These are phyloP conservation scores for Camelina laxa DNA, from an alignment of 345 rosid genomes.

Conservation along the genomic window DNA sequence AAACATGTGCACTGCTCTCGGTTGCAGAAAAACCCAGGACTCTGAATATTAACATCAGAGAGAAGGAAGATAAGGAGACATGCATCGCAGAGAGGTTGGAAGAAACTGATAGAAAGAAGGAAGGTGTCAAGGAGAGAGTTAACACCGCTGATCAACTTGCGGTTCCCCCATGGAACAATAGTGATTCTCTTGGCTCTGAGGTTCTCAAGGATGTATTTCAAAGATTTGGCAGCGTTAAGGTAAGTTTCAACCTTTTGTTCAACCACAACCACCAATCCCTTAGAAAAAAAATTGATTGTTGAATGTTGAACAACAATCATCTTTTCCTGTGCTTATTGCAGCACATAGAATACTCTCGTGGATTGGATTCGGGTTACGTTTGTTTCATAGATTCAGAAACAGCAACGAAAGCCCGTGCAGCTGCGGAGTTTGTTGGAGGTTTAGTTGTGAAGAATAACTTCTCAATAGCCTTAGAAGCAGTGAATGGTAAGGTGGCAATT, in stretches of 20 bases:
- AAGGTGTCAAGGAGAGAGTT: conserved; percentile 22
- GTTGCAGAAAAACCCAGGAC: conserved; percentile 31
- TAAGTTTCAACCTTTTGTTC: conserved; percentile 22
- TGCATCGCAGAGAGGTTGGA: conserved; percentile 12
- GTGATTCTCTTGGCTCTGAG: conserved; percentile 49
- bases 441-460: conserved; percentile 50
- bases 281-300: not conserved
- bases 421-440: conserved; percentile 51
- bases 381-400: conserved; percentile 54
- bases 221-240: conserved; percentile 58
- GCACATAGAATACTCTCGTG: conserved; percentile 52
- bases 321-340: conserved; percentile 28
- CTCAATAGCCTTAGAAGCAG: conserved; percentile 52
- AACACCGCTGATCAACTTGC: conserved; percentile 14
- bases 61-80: conserved; percentile 8
- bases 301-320: not conserved
- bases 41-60: conserved; percentile 12
- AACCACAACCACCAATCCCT: conserved; percentile 3
- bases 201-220: conserved; percentile 52
- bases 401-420: conserved; percentile 58
- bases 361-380: conserved; percentile 51
- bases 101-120: conserved; percentile 17
- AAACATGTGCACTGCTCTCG: not conserved
- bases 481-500: conserved; percentile 48
- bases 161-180: conserved; percentile 36